Evolutionary conservation across 2,329 filamentous ascomycete genomes (phyloP).

Genomic region (Cladosporium oxysporum): DNA sequence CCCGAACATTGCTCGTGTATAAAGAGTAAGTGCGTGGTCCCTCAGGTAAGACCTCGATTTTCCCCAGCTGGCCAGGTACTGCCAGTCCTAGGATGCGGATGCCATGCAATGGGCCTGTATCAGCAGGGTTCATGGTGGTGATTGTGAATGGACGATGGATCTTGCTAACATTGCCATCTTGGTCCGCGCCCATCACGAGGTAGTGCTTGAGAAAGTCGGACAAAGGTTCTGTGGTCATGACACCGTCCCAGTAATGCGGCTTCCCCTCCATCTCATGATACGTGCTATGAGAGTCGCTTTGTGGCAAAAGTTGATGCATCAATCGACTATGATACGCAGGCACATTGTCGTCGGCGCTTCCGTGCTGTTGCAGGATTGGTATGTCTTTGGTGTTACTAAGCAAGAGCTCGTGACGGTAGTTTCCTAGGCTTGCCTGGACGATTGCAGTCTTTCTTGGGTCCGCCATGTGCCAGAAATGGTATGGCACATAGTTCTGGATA

Average conservation of each 20-base stretch:
- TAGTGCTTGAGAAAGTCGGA: conserved; percentile 50
- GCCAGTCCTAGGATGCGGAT: conserved; percentile 53
- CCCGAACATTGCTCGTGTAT: conserved; percentile 46
- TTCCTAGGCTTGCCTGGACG: conserved; percentile 52
- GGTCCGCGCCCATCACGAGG: conserved; percentile 28
- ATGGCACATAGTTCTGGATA: conserved; percentile 62
- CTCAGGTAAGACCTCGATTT: conserved; percentile 44
- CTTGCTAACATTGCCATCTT: conserved; percentile 21
- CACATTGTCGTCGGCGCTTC: conserved; percentile 59
- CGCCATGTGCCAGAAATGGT: conserved; percentile 56
- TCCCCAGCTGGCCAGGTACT: conserved; percentile 54
- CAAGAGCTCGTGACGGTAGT: conserved; percentile 58
- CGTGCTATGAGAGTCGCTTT: conserved; percentile 44
- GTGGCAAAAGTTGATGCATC: conserved; percentile 52
- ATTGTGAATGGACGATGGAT: conserved; percentile 47
- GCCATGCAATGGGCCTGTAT: conserved; percentile 55
- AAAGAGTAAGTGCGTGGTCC: conserved; percentile 39
- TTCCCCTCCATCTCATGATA: conserved; percentile 54
- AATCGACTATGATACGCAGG: conserved; percentile 59
- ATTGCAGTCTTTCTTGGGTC: conserved; percentile 53
- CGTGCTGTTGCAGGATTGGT: conserved; percentile 59
- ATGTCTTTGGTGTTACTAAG: conserved; percentile 54
- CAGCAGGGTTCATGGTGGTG: conserved; percentile 53
- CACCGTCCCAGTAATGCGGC: conserved; percentile 57
- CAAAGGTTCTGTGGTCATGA: conserved; percentile 55